Percentiles rank a stretch among this genome's conserved stretches.
Conservation (phyloP, 495 filamentous ascomycete genomes). For the Lasiosphaeriaceae sp. region DNA sequence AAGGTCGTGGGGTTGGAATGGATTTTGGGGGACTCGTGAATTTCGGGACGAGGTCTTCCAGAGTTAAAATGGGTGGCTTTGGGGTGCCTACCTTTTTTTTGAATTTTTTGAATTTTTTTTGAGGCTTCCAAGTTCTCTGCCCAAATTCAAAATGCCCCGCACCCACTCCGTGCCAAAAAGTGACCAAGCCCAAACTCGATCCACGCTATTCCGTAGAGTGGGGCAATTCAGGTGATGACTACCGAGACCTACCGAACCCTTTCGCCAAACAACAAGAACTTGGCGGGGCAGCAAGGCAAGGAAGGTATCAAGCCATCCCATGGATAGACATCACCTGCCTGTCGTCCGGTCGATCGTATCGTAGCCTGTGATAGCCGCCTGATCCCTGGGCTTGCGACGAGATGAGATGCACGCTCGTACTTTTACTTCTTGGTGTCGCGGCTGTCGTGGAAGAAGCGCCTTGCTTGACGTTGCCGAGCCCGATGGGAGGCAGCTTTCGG, state of each 20-base stretch:
- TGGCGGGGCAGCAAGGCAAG: neutral
- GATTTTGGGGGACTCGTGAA: neutral
- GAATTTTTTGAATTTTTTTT: neutral
- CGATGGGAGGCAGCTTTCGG: neutral
- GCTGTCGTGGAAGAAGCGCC: neutral
- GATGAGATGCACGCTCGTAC: neutral
- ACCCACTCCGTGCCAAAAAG: neutral
- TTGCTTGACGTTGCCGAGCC: neutral
- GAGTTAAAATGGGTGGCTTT: too few relatives aligned
- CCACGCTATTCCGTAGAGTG: neutral
- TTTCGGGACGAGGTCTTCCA: too few relatives aligned
- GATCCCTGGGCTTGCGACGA: neutral
- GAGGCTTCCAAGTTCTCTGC: neutral
- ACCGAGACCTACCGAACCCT: conserved; percentile 20
- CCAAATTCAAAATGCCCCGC: neutral
- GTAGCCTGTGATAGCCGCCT: neutral
- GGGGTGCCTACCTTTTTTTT: neutral
- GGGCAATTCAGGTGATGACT: neutral
- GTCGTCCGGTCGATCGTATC: neutral
- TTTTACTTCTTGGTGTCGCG: neutral
- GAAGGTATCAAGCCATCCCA: neutral
- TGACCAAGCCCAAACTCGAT: neutral
- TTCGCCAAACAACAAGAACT: neutral
- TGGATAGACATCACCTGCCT: neutral
- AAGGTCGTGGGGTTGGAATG: too few relatives aligned